Evolutionary conservation across 2,329 filamentous ascomycete genomes (phyloP).

Genomic region (Fusarium chaquense): DNA sequence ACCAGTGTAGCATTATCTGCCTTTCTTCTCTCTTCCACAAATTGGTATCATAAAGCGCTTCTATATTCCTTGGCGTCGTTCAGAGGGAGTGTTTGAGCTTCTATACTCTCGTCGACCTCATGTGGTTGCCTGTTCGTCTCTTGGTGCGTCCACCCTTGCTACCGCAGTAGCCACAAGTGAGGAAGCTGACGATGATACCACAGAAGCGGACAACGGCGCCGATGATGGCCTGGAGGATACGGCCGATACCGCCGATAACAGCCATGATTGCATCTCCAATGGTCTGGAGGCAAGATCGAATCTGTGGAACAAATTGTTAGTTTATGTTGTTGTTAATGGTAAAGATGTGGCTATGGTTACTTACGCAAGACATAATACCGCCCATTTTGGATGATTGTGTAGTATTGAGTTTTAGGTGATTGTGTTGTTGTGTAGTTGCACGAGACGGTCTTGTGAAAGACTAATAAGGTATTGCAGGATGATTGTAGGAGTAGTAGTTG

Average conservation of each 20-base stretch:
- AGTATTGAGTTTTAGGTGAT: slow-evolving; percentile 22
- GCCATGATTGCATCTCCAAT: slow-evolving; percentile 76
- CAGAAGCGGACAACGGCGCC: slow-evolving; percentile 73
- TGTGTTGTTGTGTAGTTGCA: slow-evolving; percentile 14
- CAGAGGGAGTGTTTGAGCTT: background rate
- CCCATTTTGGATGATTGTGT: slow-evolving; percentile 69
- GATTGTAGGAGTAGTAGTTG: slow-evolving; percentile 1
- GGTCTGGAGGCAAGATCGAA: slow-evolving; percentile 69
- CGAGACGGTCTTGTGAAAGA: slow-evolving; percentile 5
- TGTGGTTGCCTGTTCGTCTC: slow-evolving; percentile 28
- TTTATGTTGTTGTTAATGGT: no score
- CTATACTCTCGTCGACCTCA: slow-evolving; percentile 35
- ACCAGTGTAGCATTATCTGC: background rate
- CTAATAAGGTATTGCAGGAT: background rate
- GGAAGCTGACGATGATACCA: slow-evolving; percentile 74
- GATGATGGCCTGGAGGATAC: slow-evolving; percentile 74
- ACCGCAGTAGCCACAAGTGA: slow-evolving; percentile 65
- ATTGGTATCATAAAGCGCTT: slow-evolving; percentile 23
- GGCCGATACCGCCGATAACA: slow-evolving; percentile 74
- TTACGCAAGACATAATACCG: slow-evolving; percentile 85
- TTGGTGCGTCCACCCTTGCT: slow-evolving; percentile 32
- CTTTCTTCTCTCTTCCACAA: background rate
- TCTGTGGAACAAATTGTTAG: slow-evolving; percentile 55
- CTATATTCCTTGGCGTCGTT: background rate
- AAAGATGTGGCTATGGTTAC: slow-evolving; percentile 52